Evolutionary conservation across 441 rosid species (phyloP), one percentile per base, ranked within the genome.

Genomic region (Mallotus repandus): DNA sequence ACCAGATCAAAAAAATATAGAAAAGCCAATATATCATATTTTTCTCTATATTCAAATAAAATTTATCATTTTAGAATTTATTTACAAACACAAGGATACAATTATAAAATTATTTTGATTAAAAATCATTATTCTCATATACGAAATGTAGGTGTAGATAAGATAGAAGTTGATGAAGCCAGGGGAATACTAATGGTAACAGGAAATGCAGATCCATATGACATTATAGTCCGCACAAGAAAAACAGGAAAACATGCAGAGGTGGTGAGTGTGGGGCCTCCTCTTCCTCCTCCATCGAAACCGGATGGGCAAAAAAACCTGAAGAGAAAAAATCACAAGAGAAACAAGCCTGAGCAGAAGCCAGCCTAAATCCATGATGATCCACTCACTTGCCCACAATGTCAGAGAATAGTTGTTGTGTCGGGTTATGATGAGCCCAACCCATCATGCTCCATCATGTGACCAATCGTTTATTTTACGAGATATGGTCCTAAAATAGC

Each of bases 201-300:
- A 7, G 89, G 91, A 15, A 71, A 79, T 67, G 89, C 83, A 49
- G 86, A 86, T 55, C 89, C 91, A 0, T 83, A 83, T 14, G 76
- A 81, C 0, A 75, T 86, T 5, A 71, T 84, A 6, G 71, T 79
- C 4, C 70, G 74, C 0, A 61, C 84, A 46, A 86, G 87, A 60
- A 86, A 86, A 79, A 77, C 77, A 5, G 81, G 85, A 9, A 84
- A 81, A 65, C 78, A 54, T 16, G 88, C 66, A 0, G 82, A 88
- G 63, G 83, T 83, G 1, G 80, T 82, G 48, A 86, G 84, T 16
- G 71, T 86, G 21, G 91, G 89, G 76, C 83, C 86, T 0, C 86
- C 81, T n/a, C n/a, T n/a, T 10, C 83, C 85, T 0, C 81, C 85
- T 0, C 86, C 81, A 21, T 80, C 80, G 0, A 81, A 81, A 25